phyloP scores from a whole-genome alignment of 2,329 filamentous ascomycete species.

The Penicillium rolfsii region DNA sequence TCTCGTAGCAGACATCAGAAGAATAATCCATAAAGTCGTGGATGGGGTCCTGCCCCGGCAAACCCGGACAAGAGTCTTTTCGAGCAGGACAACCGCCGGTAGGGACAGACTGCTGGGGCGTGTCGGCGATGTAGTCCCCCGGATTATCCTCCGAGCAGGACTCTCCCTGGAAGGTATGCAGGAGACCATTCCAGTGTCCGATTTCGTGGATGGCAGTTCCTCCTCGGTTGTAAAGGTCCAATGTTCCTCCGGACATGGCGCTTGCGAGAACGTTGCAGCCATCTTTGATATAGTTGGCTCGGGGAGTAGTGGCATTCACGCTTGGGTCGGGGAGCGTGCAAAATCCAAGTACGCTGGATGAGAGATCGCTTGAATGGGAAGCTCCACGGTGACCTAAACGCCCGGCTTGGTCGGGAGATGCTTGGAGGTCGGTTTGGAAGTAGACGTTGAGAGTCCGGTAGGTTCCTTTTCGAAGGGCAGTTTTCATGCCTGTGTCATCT shows the following conservation, averaged over 20 bases:
- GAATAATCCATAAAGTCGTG: slow-evolving; percentile 66
- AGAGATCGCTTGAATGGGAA: slow-evolving; percentile 18
- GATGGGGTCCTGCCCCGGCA: slow-evolving; percentile 54
- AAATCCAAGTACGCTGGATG: slow-evolving; percentile 54
- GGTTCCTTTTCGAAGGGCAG: slow-evolving; percentile 55
- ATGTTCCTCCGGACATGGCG: slow-evolving; percentile 58
- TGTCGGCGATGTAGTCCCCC: slow-evolving; percentile 51
- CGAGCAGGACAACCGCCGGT: slow-evolving; percentile 59
- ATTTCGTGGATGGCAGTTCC: slow-evolving; percentile 53
- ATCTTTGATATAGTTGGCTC: slow-evolving; percentile 53
- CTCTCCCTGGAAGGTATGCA: slow-evolving; percentile 50
- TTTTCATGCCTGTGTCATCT: slow-evolving; percentile 57
- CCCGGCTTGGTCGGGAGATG: slow-evolving; percentile 28
- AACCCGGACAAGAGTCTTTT: slow-evolving; percentile 56
- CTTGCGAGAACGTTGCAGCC: slow-evolving; percentile 62
- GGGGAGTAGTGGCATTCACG: slow-evolving; percentile 42
- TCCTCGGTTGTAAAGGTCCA: slow-evolving; percentile 54
- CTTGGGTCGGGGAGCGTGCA: slow-evolving; percentile 55
- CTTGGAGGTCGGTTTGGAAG: slow-evolving; percentile 59
- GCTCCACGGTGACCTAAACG: slow-evolving; percentile 30
- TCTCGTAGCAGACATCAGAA: slow-evolving; percentile 58
- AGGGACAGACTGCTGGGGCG: slow-evolving; percentile 56
- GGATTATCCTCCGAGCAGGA: slow-evolving; percentile 39
- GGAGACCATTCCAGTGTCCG: slow-evolving; percentile 52
- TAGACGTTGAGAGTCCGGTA: slow-evolving; percentile 63